phyloP scores from a whole-genome alignment of 192 early-diverging fungal genomes.

The Umbelopsis sp. region DNA sequence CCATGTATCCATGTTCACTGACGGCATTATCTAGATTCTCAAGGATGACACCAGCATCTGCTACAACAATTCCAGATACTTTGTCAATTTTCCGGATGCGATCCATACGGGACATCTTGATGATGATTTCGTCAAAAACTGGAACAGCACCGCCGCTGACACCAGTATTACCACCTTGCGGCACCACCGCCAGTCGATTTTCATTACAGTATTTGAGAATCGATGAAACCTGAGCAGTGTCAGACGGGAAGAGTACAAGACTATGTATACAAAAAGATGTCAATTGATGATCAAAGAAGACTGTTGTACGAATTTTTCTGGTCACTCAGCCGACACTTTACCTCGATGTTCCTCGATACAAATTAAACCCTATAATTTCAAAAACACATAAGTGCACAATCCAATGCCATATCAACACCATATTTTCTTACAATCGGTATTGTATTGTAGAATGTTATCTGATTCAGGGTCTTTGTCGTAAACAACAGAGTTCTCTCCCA shows the following conservation, averaged over 20 bases:
- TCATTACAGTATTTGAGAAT: constrained; percentile 87
- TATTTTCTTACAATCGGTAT: neutral
- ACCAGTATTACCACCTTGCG: constrained; percentile 98
- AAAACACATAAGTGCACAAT: neutral
- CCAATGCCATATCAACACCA: neutral
- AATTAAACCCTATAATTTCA: constrained; percentile 63
- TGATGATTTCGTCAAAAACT: constrained; percentile 92
- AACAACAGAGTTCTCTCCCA: neutral
- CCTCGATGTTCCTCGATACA: constrained; percentile 82
- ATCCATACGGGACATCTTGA: constrained; percentile 81
- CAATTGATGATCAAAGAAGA: no score
- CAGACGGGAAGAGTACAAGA: constrained; percentile 83
- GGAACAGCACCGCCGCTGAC: constrained; percentile 92
- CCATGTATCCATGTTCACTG: constrained; percentile 76
- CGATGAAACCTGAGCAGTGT: constrained; percentile 75
- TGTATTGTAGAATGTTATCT: neutral
- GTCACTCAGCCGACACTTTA: neutral
- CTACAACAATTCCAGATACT: constrained; percentile 76
- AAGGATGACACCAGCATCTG: constrained; percentile 89
- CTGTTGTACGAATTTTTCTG: no score
- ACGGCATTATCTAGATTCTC: constrained; percentile 86
- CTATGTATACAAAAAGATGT: neutral
- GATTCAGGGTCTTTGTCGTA: constrained; percentile 13
- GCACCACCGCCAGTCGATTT: constrained; percentile 84
- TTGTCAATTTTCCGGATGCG: constrained; percentile 66